Evolutionary conservation across 2,329 filamentous ascomycete genomes (phyloP).

Genomic region (Mollisiaceae sp.): DNA sequence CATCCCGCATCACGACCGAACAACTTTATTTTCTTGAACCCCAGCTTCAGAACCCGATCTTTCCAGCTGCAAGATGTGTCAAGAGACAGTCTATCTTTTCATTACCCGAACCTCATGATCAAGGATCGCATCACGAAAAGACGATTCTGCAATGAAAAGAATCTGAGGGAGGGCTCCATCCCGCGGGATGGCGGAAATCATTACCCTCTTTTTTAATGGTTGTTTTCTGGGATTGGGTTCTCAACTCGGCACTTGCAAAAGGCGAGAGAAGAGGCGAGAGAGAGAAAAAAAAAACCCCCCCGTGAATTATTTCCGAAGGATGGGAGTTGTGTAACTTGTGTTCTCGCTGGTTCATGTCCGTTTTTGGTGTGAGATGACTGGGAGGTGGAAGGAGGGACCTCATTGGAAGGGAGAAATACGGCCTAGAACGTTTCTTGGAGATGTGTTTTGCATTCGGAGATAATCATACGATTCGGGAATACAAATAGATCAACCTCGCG

Average conservation of each 20-base stretch:
- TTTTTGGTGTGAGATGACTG: background rate
- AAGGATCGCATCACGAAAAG: background rate
- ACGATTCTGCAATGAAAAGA: background rate
- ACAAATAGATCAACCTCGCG: background rate
- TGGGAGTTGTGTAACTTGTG: background rate
- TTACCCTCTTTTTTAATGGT: background rate
- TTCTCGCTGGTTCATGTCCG: background rate
- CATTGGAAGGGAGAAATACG: background rate
- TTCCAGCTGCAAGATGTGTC: background rate
- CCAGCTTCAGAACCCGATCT: background rate
- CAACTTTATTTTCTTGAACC: background rate
- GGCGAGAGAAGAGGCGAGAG: background rate
- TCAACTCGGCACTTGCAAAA: conserved; percentile 1
- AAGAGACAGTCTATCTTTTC: background rate
- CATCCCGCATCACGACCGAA: too few relatives aligned
- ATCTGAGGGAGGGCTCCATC: background rate
- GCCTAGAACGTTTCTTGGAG: background rate
- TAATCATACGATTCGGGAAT: background rate
- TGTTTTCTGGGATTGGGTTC: background rate
- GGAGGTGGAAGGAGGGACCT: background rate
- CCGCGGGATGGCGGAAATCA: conserved; percentile 1
- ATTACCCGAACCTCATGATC: background rate
- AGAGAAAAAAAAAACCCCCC: too few relatives aligned
- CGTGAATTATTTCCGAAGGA: background rate
- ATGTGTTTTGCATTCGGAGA: background rate